A percentile compares a stretch with the other conserved stretches of the same genome.
Conservation (phyloP, 2,329 filamentous ascomycete species). For the Cordyceps militaris region DNA sequence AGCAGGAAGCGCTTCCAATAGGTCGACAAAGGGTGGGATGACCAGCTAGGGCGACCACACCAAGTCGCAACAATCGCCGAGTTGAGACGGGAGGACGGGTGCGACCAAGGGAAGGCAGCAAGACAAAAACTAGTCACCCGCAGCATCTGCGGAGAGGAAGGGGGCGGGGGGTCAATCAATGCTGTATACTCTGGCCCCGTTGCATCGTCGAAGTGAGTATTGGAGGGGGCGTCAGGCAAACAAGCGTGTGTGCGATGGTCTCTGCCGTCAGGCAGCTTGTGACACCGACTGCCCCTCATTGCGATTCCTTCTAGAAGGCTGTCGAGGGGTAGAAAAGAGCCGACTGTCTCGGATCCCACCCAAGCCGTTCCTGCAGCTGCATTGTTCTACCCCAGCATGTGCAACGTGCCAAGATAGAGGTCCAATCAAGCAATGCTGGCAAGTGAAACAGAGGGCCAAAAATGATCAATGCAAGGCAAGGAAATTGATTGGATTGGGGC, state of each 20-base stretch:
- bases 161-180: too few species aligned
- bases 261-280: constrained; percentile 5
- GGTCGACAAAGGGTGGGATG: neutral
- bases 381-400: neutral
- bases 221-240: neutral
- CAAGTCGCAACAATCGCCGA: constrained; percentile 7
- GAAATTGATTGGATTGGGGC: neutral
- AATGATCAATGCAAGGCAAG: neutral
- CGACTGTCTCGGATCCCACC: constrained; percentile 6
- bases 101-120: neutral
- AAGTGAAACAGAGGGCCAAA: neutral
- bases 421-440: neutral
- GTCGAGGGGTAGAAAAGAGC: neutral
- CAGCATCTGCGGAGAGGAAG: neutral
- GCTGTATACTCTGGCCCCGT: neutral
- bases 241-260: neutral
- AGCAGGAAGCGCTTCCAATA: neutral
- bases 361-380: neutral
- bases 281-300: neutral
- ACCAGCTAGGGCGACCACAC: neutral
- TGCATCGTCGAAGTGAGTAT: neutral
- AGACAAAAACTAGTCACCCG: neutral
- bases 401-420: neutral
- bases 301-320: constrained; percentile 1
- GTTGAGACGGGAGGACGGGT: constrained; percentile 2